A percentile compares a stretch with the other conserved stretches of the same genome.
Conservation (phyloP, 2,329 filamentous ascomycete genomes). For the Aspergillus uvarum region DNA sequence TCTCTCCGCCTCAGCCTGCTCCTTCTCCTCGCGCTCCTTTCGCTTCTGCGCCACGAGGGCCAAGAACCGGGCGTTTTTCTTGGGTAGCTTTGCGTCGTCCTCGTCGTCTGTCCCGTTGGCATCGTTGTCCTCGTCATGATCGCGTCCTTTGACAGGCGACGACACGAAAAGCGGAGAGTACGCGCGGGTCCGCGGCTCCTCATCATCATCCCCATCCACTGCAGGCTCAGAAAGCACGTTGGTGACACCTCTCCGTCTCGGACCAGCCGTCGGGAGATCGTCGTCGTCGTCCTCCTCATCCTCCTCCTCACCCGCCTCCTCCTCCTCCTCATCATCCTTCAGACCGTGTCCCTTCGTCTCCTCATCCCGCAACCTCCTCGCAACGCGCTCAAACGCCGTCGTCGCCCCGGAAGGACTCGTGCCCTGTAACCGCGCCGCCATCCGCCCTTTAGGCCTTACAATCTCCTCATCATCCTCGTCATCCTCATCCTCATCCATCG, state of each 20-base stretch:
- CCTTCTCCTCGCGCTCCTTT: slow-evolving; percentile 66
- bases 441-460: slow-evolving; percentile 59
- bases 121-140: slow-evolving; percentile 16
- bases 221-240: slow-evolving; percentile 28
- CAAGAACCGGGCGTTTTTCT: slow-evolving; percentile 61
- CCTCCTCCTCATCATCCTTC: slow-evolving; percentile 11
- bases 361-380: slow-evolving; percentile 25
- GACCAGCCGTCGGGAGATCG: slow-evolving; percentile 31
- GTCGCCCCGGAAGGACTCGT: slow-evolving; percentile 25
- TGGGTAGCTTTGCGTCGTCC: slow-evolving; percentile 28
- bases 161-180: slow-evolving; percentile 49
- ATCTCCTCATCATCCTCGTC: slow-evolving; percentile 50
- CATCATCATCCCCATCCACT: slow-evolving; percentile 25
- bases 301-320: slow-evolving; percentile 5
- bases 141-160: slow-evolving; percentile 22
- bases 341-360: slow-evolving; percentile 9
- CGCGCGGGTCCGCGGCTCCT: slow-evolving; percentile 29
- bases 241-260: slow-evolving; percentile 28
- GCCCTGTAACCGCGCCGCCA: slow-evolving; percentile 64
- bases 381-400: slow-evolving; percentile 44
- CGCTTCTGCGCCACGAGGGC: slow-evolving; percentile 73
- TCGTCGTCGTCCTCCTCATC: slow-evolving; percentile 26
- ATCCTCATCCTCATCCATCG: slow-evolving; percentile 18
- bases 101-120: slow-evolving; percentile 22
- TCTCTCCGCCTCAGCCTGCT: slow-evolving; percentile 54